These are phyloP conservation scores for Dryadomyces sulphureus DNA, from an alignment of 2,329 filamentous ascomycete species.

Conservation along the genomic window DNA sequence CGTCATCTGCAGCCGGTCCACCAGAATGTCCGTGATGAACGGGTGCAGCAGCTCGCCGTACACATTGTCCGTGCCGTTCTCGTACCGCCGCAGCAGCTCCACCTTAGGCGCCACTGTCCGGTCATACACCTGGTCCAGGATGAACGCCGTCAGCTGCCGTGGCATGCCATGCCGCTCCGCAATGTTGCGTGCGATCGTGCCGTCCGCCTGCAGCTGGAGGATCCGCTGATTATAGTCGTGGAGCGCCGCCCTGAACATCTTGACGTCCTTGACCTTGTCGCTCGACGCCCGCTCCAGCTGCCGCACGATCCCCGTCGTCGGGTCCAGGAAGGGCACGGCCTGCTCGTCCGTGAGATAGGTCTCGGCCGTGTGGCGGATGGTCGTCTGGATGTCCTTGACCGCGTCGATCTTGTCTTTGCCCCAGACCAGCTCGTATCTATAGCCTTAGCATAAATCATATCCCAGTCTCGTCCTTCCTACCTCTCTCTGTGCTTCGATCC, in stretches of 20 bases:
- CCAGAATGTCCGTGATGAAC: constrained; percentile 72
- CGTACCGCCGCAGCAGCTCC: constrained; percentile 68
- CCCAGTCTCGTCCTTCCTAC: constrained; percentile 11
- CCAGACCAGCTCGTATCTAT: constrained; percentile 57
- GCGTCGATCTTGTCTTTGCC: constrained; percentile 70
- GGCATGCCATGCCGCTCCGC: constrained; percentile 54
- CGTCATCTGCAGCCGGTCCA: constrained; percentile 58
- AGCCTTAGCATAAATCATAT: constrained; percentile 3
- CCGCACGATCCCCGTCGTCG: constrained; percentile 59
- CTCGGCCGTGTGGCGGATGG: constrained; percentile 54
- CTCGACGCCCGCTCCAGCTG: constrained; percentile 61
- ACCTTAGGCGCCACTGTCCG: constrained; percentile 85
- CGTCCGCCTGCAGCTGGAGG: constrained; percentile 48
- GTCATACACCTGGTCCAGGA: constrained; percentile 77
- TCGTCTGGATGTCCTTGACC: constrained; percentile 55
- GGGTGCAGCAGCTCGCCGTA: constrained; percentile 85
- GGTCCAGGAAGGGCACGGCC: constrained; percentile 52
- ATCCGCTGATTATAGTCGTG: constrained; percentile 65
- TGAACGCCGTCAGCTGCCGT: constrained; percentile 60
- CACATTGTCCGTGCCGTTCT: constrained; percentile 82
- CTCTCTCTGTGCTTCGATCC: constrained; percentile 29
- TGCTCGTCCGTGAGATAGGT: constrained; percentile 65
- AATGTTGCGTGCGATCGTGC: constrained; percentile 58
- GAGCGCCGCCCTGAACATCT: constrained; percentile 59
- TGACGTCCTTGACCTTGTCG: constrained; percentile 46